Base-by-base conservation (phyloP, 441 rosid genomes). In the Syzygium syzygioides region DNA sequence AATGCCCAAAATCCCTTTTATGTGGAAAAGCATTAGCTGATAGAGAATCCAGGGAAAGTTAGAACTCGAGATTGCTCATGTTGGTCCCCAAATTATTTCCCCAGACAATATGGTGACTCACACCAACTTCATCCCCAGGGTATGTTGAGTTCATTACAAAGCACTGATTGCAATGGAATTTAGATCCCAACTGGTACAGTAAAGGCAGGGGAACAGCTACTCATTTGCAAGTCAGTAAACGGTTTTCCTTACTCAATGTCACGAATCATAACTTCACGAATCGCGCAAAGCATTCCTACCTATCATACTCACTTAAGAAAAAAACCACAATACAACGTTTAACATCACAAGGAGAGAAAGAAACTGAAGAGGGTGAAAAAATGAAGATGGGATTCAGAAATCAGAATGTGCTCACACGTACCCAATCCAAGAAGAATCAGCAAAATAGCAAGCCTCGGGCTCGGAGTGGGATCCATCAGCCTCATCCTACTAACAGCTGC, bases 341-440 rank as follows among this genome's bases (percentile, higher is more conserved):
- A 48, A 25, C 76, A 25, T 66, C 59, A 32, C 55, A n/a, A 28
- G 53, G 34, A n/a, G 17, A 52, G 37, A 32, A n/a, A 86, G 13
- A 68, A 84, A 79, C 86, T 25, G 45, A 79, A 48, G 54, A 56
- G 50, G 50, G 34, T 34, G 80, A 71, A 34, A 34, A 34, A 71
- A 37, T 71, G 80, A 19, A 71, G 80, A 71, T 13, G 9, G 50
- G 50, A 34, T 68, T 37, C 50, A 71, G 23, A 41, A 28, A 68
- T 68, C 14, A 30, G 88, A 68, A 54, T 32, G 26, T 55, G 52
- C 15, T 54, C 55, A 83, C 32, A 59, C 93, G 88, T 91, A 95
- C 99, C 94, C 88, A 92, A 92, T 88, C 90, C 92, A 83, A 95
- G 88, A 91, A 94, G 93, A 71, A 93, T 17, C 48, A 96, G 88